Conservation (phyloP, 306 rosid species). For the Cajanus cajan region DNA sequence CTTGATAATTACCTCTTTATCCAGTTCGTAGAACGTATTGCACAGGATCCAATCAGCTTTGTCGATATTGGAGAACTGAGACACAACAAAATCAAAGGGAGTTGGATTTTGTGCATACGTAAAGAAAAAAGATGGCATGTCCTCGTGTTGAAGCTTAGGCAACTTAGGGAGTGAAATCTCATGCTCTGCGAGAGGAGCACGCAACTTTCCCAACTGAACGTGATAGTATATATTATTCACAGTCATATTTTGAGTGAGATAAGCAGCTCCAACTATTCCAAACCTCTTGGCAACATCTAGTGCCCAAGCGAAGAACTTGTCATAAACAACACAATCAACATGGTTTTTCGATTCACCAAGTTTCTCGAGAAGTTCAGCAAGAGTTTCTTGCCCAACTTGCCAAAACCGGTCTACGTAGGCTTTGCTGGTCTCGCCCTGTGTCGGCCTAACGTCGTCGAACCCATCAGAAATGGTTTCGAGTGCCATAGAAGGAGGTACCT, state of each 20-base stretch:
- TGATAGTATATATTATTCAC: slow-evolving; percentile 35
- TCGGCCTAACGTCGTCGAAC: slow-evolving; percentile 10
- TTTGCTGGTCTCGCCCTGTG: background rate
- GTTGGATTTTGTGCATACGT: background rate
- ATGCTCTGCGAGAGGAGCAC: background rate
- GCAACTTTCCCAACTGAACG: slow-evolving; percentile 21
- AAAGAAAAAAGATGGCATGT: slow-evolving; percentile 45
- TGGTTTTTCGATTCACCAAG: background rate
- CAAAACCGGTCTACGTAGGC: slow-evolving; percentile 6
- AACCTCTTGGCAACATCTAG: slow-evolving; percentile 40
- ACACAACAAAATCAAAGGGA: background rate
- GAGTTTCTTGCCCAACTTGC: slow-evolving; percentile 20
- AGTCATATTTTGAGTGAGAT: slow-evolving; percentile 37
- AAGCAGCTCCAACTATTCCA: slow-evolving; percentile 32
- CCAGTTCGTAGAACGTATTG: slow-evolving; percentile 37
- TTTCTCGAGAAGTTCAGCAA: slow-evolving; percentile 26
- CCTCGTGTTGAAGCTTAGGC: slow-evolving; percentile 24
- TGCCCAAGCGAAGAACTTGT: slow-evolving; percentile 41
- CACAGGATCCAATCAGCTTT: slow-evolving; percentile 45
- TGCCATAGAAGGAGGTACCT: background rate
- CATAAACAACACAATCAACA: slow-evolving; percentile 41
- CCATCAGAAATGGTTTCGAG: slow-evolving; percentile 51
- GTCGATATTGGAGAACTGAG: slow-evolving; percentile 39
- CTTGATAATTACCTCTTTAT: slow-evolving; percentile 34
- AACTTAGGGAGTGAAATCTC: slow-evolving; percentile 28